These are phyloP conservation scores for Colletotrichum godetiae DNA, from an alignment of 2,329 filamentous ascomycete genomes.

Conservation along the genomic window DNA sequence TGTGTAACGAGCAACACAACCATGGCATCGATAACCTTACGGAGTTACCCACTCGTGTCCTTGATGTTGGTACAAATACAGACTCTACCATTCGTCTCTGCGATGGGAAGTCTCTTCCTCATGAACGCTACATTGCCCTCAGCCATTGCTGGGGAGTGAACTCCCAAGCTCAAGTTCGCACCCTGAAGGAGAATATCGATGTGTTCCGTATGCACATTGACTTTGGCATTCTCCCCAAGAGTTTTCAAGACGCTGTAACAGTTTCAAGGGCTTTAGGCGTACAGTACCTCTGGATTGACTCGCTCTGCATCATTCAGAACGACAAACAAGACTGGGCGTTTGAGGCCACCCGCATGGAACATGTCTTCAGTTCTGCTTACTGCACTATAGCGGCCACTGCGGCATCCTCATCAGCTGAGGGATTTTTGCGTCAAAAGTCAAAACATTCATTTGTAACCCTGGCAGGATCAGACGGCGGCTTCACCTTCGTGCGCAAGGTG, in stretches of 20 bases:
- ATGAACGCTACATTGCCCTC: not conserved
- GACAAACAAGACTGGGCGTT: not conserved
- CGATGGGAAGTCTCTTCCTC: not conserved
- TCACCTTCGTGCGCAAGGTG: not conserved
- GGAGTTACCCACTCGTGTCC: not conserved
- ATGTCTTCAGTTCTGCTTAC: not conserved
- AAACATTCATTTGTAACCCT: not conserved
- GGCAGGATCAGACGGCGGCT: too few species aligned
- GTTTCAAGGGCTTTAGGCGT: not conserved
- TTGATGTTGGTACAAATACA: not conserved
- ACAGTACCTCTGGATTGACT: not conserved
- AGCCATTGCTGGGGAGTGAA: conserved; percentile 4
- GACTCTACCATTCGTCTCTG: not conserved
- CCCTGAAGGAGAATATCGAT: not conserved
- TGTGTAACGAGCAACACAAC: not conserved
- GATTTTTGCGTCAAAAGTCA: not conserved
- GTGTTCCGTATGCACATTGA: not conserved
- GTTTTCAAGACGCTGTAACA: not conserved
- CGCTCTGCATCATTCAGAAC: not conserved
- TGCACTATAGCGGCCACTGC: not conserved
- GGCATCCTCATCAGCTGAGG: not conserved
- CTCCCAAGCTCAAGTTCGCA: not conserved
- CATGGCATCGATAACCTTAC: not conserved
- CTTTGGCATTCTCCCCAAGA: not conserved
- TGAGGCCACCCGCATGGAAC: not conserved